These are phyloP conservation scores for Tagetes patula DNA, from an alignment of 129 eudicot genomes.

Conservation along the genomic window DNA sequence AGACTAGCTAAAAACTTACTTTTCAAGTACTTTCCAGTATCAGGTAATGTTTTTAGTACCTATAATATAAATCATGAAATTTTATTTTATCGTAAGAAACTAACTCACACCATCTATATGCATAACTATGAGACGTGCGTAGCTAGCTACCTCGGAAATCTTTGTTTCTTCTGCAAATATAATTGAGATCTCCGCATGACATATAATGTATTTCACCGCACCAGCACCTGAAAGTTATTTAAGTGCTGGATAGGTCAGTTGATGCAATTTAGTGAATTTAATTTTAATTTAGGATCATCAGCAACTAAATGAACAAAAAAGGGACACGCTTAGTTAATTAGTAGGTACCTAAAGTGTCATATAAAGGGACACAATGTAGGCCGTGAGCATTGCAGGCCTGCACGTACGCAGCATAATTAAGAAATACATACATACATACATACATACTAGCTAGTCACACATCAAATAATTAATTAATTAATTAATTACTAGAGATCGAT, in stretches of 20 bases:
- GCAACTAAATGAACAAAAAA: not conserved
- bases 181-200: constrained; percentile 80
- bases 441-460: no score
- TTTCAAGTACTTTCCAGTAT: constrained; percentile 54
- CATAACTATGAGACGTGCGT: no score
- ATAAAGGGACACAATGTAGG: constrained; percentile 86
- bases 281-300: no score
- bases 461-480: no score
- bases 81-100: no score
- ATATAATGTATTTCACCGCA: constrained; percentile 79
- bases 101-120: no score
- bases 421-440: no score
- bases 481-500: no score
- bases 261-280: no score
- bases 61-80: constrained; percentile 9
- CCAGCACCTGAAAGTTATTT: constrained; percentile 58
- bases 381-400: constrained; percentile 97
- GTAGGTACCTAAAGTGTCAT: constrained; percentile 74
- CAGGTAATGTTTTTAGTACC: constrained; percentile 76
- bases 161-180: constrained; percentile 70
- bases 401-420: no score
- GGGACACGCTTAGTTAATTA: not conserved
- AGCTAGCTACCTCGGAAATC: constrained; percentile 59
- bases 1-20: constrained; percentile 46
- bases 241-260: no score